These are phyloP conservation scores for Ramaria rubella DNA, from an alignment of 768 basidiomycete genomes.

Conservation along the genomic window DNA sequence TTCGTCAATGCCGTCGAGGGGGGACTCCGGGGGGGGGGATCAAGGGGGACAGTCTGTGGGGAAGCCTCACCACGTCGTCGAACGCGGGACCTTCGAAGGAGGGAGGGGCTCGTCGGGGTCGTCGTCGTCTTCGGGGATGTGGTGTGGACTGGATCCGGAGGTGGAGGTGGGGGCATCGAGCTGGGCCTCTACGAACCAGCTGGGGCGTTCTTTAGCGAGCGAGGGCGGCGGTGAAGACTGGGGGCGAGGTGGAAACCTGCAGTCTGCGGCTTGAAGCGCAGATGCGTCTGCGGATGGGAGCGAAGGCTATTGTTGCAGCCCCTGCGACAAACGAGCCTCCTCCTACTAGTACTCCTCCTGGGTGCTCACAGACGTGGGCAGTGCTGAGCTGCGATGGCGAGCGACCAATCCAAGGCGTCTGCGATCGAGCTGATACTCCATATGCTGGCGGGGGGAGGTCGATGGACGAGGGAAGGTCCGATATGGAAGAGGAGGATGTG, in stretches of 20 bases:
- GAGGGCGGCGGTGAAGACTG: no score
- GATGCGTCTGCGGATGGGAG: background rate
- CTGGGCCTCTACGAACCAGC: constrained; percentile 26
- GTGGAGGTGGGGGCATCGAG: constrained; percentile 8
- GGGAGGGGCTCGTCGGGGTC: constrained; percentile 28
- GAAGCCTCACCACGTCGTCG: constrained; percentile 20
- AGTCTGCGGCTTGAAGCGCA: background rate
- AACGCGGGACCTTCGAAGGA: constrained; percentile 35
- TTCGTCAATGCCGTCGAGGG: constrained; percentile 5
- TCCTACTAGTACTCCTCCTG: constrained; percentile 49
- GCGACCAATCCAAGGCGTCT: constrained; percentile 39
- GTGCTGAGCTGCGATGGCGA: constrained; percentile 24
- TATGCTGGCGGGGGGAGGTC: constrained; percentile 36
- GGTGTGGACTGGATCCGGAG: background rate
- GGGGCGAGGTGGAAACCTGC: constrained; percentile 16
- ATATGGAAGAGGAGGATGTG: no score
- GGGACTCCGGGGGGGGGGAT: constrained; percentile 16
- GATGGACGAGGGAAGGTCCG: background rate
- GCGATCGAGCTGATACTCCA: constrained; percentile 42
- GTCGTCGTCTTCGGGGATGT: background rate
- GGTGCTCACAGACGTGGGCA: constrained; percentile 23
- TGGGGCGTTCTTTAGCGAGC: constrained; percentile 22
- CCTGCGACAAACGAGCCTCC: constrained; percentile 27
- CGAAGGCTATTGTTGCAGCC: background rate
- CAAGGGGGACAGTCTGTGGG: background rate